These are phyloP conservation scores for Wickerhamiella allomyrinae DNA, from an alignment of 805 yeast species.

Conservation along the genomic window DNA sequence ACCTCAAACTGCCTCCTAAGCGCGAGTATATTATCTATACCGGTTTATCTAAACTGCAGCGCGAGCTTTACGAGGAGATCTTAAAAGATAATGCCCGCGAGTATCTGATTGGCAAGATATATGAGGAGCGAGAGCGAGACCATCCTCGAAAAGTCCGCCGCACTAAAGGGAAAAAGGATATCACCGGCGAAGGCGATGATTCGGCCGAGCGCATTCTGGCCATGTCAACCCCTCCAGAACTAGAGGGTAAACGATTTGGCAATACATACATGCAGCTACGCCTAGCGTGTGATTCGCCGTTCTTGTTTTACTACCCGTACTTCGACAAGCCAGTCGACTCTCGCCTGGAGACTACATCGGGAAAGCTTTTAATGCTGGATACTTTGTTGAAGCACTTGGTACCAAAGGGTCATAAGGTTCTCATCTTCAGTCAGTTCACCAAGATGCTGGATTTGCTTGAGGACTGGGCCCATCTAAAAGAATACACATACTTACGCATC, in stretches of 20 bases:
- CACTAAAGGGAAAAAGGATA: not conserved
- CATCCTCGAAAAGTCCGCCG: not conserved
- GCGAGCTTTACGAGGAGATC: conserved; percentile 39
- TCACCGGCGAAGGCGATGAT: conserved; percentile 22
- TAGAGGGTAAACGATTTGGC: conserved; percentile 40
- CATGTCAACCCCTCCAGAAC: conserved; percentile 25
- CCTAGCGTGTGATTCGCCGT: conserved; percentile 74
- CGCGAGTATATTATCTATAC: conserved; percentile 76
- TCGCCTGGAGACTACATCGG: conserved; percentile 41
- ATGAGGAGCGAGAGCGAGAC: not conserved
- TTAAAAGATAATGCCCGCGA: conserved; percentile 29
- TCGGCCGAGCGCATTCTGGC: conserved; percentile 9
- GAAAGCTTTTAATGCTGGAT: conserved; percentile 58
- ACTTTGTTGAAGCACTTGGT: conserved; percentile 43
- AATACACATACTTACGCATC: conserved; percentile 39
- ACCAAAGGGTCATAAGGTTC: conserved; percentile 43
- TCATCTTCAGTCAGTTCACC: conserved; percentile 81
- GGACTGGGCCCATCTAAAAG: conserved; percentile 49
- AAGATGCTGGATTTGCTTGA: conserved; percentile 65
- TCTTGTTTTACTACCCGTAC: conserved; percentile 71
- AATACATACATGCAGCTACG: conserved; percentile 75
- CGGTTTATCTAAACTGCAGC: conserved; percentile 49
- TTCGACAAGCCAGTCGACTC: conserved; percentile 31
- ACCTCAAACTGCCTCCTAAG: conserved; percentile 64
- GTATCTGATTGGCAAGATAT: conserved; percentile 13